Evolutionary conservation across 192 early-diverging fungal species (phyloP).

Genomic region (Entomortierella parvispora): DNA sequence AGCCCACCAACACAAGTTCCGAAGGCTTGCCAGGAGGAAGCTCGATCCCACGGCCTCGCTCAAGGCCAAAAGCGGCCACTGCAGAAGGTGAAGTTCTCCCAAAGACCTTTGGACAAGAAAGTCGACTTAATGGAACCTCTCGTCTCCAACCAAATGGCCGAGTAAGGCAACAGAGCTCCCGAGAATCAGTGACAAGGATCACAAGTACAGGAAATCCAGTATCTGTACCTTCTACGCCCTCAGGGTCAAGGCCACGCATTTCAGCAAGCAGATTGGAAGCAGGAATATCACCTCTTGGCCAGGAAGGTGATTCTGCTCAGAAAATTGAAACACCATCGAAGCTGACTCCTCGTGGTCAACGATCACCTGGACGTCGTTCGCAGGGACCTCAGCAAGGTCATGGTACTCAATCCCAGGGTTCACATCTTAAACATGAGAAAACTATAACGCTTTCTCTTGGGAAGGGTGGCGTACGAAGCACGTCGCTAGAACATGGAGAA

Average conservation of each 20-base stretch:
- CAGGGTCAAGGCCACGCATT: not conserved
- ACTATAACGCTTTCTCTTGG: not conserved
- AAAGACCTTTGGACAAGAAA: not conserved
- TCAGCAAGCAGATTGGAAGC: not conserved
- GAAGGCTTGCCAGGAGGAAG: conserved; percentile 3
- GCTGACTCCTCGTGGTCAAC: conserved; percentile 12
- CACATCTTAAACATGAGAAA: conserved; percentile 4
- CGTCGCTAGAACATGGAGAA: conserved; percentile 5
- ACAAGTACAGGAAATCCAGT: not conserved
- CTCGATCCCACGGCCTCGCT: conserved; percentile 29
- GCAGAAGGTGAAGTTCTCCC: conserved; percentile 18
- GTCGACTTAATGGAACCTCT: not conserved
- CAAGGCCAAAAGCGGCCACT: conserved; percentile 20
- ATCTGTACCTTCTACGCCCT: too few relatives aligned
- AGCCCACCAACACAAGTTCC: not conserved
- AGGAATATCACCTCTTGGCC: not conserved
- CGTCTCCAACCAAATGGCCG: conserved; percentile 2
- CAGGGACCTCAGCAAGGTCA: conserved; percentile 17
- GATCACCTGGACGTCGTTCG: conserved; percentile 36
- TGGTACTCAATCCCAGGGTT: not conserved
- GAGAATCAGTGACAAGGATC: not conserved
- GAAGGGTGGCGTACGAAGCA: not conserved
- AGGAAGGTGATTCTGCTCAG: too few relatives aligned
- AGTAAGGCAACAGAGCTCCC: not conserved
- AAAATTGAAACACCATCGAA: not conserved